Evolutionary conservation across 2,329 filamentous ascomycete genomes (phyloP).

Genomic region (Rasamsonia emersonii): DNA sequence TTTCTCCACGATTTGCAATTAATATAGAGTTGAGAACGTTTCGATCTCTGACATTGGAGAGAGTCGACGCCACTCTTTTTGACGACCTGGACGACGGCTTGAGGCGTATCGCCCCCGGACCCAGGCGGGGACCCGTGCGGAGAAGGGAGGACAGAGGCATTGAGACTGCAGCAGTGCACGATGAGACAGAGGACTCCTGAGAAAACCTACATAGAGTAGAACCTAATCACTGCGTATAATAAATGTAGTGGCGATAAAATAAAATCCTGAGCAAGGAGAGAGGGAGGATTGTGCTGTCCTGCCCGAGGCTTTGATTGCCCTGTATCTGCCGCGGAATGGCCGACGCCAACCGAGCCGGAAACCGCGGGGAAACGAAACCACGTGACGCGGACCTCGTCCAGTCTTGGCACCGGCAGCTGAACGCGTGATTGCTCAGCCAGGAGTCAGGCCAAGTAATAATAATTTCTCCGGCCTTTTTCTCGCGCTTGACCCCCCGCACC

Average conservation of each 20-base stretch:
- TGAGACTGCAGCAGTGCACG: conserved; percentile 8
- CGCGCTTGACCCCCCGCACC: too few relatives aligned
- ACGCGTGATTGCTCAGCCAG: not conserved
- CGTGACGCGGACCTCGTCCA: not conserved
- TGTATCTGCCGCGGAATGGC: conserved; percentile 1
- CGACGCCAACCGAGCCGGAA: conserved; percentile 10
- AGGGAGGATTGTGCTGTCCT: not conserved
- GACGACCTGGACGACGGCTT: conserved; percentile 9
- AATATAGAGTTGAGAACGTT: conserved; percentile 64
- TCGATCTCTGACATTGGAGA: conserved; percentile 13
- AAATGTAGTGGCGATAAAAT: not conserved
- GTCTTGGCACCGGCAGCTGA: not conserved
- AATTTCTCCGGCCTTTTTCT: too few relatives aligned
- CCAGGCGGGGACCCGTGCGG: conserved; percentile 30
- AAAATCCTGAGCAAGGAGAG: not conserved
- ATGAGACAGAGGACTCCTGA: not conserved
- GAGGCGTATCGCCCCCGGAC: conserved; percentile 18
- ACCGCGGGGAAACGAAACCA: conserved; percentile 1
- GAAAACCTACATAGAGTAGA: not conserved
- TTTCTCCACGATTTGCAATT: conserved; percentile 95
- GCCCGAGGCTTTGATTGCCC: not conserved
- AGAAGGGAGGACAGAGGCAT: conserved; percentile 33
- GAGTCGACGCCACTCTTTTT: conserved; percentile 22
- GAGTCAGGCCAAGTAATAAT: too few relatives aligned
- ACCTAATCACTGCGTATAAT: not conserved